Base-by-base conservation (phyloP, 2,329 filamentous ascomycete genomes). In the Colletotrichum gigasporum region DNA sequence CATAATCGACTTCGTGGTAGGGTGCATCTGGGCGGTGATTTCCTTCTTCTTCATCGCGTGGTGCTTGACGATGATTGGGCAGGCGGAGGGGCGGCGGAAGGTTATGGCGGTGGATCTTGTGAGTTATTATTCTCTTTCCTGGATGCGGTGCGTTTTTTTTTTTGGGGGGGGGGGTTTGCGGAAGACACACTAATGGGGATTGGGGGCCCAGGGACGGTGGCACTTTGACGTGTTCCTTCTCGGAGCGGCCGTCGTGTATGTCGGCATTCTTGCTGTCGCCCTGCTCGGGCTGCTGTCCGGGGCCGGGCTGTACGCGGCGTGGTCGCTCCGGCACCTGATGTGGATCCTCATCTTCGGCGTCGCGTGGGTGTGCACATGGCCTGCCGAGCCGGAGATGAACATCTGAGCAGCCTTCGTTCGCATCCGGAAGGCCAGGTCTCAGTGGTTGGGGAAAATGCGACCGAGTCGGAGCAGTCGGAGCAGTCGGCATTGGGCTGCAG, bases 251-350 rank as follows among this genome's bases (percentile, higher is more conserved):
- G 50, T 65, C 28, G 34, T 65, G 6, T 57, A 65, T 16, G 50
- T 37, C 12, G 48, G 22, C 11, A 37, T 65, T 6, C 57, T 65
- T 4, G 12, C 63, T 4, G 42, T 48, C 16, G 44, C 34, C 41
- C 56, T 65, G 16, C 37, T 63, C 28, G 62, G 62, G 11, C 44
- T 62, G 11, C 44, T 48, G 4, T 37, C 8, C 16, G 44, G 35
- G 4, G 58, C 48, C 9, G 22, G 42, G 9, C n/a, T n/a, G n/a
- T 32, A 61, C 16, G 56, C 34, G 5, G 45, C 57, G 18, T 65
- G 62, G 62, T 35, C 55, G 9, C 45, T 65, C 12, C n/a, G n/a
- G n/a, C n/a, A n/a, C n/a, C n/a, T n/a, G n/a, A 63, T 65, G 62
- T 63, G 62, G 57, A 26, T 65, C 9, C 51, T 63, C 28, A 63